These are phyloP conservation scores for Albugo laibachii DNA, from an alignment of 352 stramenopile species.

Conservation along the genomic window DNA sequence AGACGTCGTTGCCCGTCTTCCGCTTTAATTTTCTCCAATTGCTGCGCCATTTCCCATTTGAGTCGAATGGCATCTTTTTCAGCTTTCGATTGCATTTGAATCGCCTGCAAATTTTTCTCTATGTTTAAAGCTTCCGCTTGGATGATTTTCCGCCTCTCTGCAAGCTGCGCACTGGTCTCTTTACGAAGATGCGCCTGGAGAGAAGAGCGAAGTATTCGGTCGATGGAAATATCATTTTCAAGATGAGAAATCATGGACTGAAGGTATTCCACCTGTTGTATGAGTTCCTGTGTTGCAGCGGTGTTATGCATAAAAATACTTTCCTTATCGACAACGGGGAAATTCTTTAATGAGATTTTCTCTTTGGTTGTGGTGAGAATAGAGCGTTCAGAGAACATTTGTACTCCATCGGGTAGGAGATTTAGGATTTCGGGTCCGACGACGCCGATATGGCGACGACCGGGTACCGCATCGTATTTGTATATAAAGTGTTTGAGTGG, in stretches of 20 bases:
- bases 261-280: slow-evolving; percentile 20
- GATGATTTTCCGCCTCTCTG: slow-evolving; percentile 36
- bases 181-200: slow-evolving; percentile 32
- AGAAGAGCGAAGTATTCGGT: slow-evolving; percentile 13
- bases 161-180: slow-evolving; percentile 36
- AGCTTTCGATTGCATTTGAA: slow-evolving; percentile 18
- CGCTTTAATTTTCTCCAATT: slow-evolving; percentile 26
- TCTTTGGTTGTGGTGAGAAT: slow-evolving; percentile 27
- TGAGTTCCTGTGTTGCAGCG: slow-evolving; percentile 72
- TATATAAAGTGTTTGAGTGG: slow-evolving; percentile 54
- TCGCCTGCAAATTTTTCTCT: slow-evolving; percentile 24
- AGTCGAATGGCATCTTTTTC: slow-evolving; percentile 24
- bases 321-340: slow-evolving; percentile 77
- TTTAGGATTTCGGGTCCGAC: slow-evolving; percentile 32
- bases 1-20: slow-evolving; percentile 25
- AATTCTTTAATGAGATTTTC: slow-evolving; percentile 53
- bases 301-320: slow-evolving; percentile 85
- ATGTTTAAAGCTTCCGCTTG: slow-evolving; percentile 15
- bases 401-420: slow-evolving; percentile 49
- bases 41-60: slow-evolving; percentile 24
- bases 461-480: slow-evolving; percentile 52
- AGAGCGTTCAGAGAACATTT: slow-evolving; percentile 33
- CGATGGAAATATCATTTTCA: slow-evolving; percentile 2
- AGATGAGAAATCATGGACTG: slow-evolving; percentile 10
- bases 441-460: slow-evolving; percentile 44